A percentile compares a stretch with the other conserved stretches of the same genome.
Conservation (phyloP, 176 grass and related monocot species). For the Ensete glaucum region DNA sequence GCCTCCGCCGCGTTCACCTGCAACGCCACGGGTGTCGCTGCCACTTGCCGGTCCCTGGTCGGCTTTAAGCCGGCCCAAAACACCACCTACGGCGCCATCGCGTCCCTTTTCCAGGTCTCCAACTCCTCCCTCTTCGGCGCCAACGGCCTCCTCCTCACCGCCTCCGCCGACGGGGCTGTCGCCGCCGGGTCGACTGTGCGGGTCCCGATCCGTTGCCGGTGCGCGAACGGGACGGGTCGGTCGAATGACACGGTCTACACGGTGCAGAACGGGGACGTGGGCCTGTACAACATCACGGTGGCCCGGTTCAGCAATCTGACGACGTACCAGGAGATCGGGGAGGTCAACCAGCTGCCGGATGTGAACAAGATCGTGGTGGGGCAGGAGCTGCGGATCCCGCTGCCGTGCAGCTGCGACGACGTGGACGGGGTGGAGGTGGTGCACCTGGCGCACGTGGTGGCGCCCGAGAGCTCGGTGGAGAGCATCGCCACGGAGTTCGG, state of each 20-base stretch:
- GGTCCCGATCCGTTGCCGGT: constrained; percentile 55
- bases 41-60: constrained; percentile 41
- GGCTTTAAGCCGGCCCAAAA: constrained; percentile 41
- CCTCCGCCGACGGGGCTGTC: background rate
- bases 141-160: constrained; percentile 7
- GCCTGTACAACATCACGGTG: constrained; percentile 41
- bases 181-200: background rate
- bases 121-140: constrained; percentile 38
- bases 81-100: constrained; percentile 51
- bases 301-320: constrained; percentile 31
- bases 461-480: constrained; percentile 4
- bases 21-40: background rate
- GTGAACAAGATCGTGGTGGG: background rate
- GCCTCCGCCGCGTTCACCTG: constrained; percentile 37
- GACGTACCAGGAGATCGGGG: constrained; percentile 52
- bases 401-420: constrained; percentile 75
- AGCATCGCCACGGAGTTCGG: constrained; percentile 48
- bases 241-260: constrained; percentile 36
- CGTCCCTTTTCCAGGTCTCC: constrained; percentile 42
- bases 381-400: constrained; percentile 50
- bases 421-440: constrained; percentile 32
- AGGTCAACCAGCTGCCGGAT: constrained; percentile 35
- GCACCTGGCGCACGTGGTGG: constrained; percentile 53
- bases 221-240: constrained; percentile 23
- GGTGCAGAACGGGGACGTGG: constrained; percentile 24